phyloP scores from a whole-genome alignment of 805 yeast species.

The Yarrowia sp. region DNA sequence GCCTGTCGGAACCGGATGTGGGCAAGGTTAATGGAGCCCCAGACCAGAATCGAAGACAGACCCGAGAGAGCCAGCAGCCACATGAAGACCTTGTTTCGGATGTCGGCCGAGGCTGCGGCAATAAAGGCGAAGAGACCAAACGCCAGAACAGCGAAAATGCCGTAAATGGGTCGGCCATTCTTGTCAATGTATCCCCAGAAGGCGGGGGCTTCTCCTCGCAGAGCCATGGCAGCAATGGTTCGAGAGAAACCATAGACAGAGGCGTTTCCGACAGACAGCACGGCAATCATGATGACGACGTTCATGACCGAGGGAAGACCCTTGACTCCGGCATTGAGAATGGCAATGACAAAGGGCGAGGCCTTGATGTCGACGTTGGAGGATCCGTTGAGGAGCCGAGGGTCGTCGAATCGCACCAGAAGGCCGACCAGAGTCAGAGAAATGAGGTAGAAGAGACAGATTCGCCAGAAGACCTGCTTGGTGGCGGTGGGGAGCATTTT shows the following conservation, averaged over 20 bases:
- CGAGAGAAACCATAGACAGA: conserved; percentile 75
- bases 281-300: conserved; percentile 70
- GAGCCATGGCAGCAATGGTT: conserved; percentile 67
- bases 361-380: conserved; percentile 65
- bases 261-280: conserved; percentile 74
- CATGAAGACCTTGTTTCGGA: conserved; percentile 59
- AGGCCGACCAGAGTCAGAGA: conserved; percentile 62
- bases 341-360: conserved; percentile 81
- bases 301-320: conserved; percentile 72
- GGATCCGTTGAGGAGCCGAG: conserved; percentile 56
- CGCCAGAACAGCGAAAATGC: conserved; percentile 58
- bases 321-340: conserved; percentile 64
- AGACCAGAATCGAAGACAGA: conserved; percentile 65
- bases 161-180: conserved; percentile 70
- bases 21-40: conserved; percentile 66
- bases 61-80: conserved; percentile 74
- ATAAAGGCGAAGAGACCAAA: conserved; percentile 67
- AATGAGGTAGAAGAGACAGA: conserved; percentile 65
- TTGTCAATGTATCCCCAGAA: conserved; percentile 67
- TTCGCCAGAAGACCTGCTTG: conserved; percentile 79
- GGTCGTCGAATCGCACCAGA: conserved; percentile 65
- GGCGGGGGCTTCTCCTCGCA: conserved; percentile 67
- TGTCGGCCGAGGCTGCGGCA: conserved; percentile 59
- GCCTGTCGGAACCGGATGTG: conserved; percentile 73
- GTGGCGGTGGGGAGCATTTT: conserved; percentile 68